Evolutionary conservation across 257 asterid species (phyloP).

Genomic region (Scutellaria barbata): DNA sequence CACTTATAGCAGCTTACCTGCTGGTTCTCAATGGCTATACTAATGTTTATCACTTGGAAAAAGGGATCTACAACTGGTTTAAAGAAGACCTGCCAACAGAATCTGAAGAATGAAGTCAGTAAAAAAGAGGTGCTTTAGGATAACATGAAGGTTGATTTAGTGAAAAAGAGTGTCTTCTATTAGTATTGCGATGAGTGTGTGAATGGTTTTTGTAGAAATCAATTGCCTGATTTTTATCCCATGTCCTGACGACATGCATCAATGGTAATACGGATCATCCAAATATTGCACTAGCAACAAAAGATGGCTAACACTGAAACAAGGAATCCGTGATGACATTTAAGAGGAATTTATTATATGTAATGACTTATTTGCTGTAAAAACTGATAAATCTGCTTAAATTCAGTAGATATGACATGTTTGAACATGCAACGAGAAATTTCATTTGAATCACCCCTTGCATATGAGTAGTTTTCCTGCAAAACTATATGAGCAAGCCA

Average conservation of each 20-base stretch:
- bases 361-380: not conserved
- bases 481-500: not conserved
- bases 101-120: conserved; percentile 63
- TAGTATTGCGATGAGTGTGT: conserved; percentile 10
- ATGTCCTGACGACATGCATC: not conserved
- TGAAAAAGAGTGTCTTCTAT: conserved; percentile 17
- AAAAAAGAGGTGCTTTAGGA: conserved; percentile 12
- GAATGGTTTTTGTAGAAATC: conserved; percentile 32
- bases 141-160: conserved; percentile 3
- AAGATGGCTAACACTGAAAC: conserved; percentile 8
- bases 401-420: conserved; percentile 17
- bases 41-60: conserved; percentile 85
- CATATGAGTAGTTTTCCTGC: not conserved
- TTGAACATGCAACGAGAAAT: conserved; percentile 18
- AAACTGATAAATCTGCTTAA: conserved; percentile 5
- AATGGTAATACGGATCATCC: conserved; percentile 15
- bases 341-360: conserved; percentile 6
- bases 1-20: conserved; percentile 95
- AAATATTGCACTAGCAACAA: conserved; percentile 14
- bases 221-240: conserved; percentile 24
- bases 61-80: conserved; percentile 79
- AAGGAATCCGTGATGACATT: conserved; percentile 1
- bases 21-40: conserved; percentile 83
- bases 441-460: not conserved
- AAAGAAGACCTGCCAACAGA: conserved; percentile 76